Evolutionary conservation across 139 green algal genomes (phyloP), one percentile per base, ranked within the genome.

Genomic region (Chlamydomonas applanata): DNA sequence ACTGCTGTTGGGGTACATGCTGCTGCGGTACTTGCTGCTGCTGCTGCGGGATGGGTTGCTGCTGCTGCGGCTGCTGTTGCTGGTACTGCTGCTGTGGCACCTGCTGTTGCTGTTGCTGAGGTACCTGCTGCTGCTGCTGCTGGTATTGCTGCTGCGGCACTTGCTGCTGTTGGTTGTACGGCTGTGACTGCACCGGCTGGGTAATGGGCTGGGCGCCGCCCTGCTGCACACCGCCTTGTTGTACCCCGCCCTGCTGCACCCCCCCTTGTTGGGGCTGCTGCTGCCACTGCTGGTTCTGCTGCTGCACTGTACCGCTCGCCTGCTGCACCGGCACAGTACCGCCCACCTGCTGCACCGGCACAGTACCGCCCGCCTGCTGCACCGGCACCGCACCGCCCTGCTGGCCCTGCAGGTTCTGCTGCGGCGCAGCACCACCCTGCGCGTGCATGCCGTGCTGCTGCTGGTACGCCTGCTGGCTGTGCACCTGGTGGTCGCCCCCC

Each of bases 381-480:
- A 49, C n/a, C n/a, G n/a, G 40, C 40, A 11, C 40, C 7, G 40
- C 7, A 19, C 40, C 40, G 7, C 40, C 40, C 40, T 49, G 40
- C 40, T 49, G 40, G 40, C n/a, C n/a, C n/a, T n/a, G n/a, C n/a
- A n/a, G n/a, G n/a, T n/a, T n/a, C n/a, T n/a, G n/a, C n/a, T 69
- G 71, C 25, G 36, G 30, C 16, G 33, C 19, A 16, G 11, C 40
- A 49, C 40, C 40, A 7, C 11, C 7, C 40, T 49, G 40, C 11
- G 40, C 40, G 40, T 49, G 40, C 40, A 49, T 49, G 40, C 40
- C 40, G 11, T 49, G 40, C 40, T 49, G 40, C 40, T 57, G 63
- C 22, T 74, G 65, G 20, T 45, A 35, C 7, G 32, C 44, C 73
- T 71, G 73, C 35, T 79, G 73, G 35, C 52, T 67, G 54, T 29